Percentiles rank a stretch among this genome's conserved stretches.
Conservation (phyloP, 1,284 basidiomycete species). For the Naganishia albida region DNA sequence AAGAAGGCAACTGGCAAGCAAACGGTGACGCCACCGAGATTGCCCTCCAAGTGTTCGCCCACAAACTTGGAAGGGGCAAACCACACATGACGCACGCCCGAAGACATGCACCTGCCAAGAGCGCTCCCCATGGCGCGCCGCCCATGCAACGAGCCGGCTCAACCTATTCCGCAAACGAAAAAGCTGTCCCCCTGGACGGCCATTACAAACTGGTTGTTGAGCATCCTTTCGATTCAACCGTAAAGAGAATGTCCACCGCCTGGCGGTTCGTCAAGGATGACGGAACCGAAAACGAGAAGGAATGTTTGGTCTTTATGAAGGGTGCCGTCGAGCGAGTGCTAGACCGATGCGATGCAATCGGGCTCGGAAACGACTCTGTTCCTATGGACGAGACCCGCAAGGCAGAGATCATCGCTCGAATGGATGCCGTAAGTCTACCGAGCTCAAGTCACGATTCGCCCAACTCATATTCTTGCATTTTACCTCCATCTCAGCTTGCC, state of each 20-base stretch:
- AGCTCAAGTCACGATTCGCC: neutral
- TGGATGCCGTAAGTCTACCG: conserved; percentile 51
- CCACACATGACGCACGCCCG: conserved; percentile 47
- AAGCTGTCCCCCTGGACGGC: conserved; percentile 37
- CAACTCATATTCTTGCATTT: conserved; percentile 35
- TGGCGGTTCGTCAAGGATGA: conserved; percentile 47
- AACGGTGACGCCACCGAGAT: conserved; percentile 70
- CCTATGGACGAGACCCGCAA: conserved; percentile 50
- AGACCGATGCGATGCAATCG: conserved; percentile 55
- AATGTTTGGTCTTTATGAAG: conserved; percentile 57
- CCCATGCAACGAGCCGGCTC: conserved; percentile 33
- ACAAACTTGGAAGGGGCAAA: conserved; percentile 57
- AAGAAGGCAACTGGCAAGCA: conserved; percentile 63
- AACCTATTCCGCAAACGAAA: conserved; percentile 36
- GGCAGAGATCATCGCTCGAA: conserved; percentile 57
- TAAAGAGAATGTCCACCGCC: conserved; percentile 66
- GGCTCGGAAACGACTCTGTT: conserved; percentile 40
- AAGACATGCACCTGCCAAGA: neutral
- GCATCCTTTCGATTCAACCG: conserved; percentile 64
- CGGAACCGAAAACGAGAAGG: conserved; percentile 23
- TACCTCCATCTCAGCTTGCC: conserved; percentile 54
- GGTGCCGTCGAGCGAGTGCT: conserved; percentile 67
- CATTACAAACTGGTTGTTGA: conserved; percentile 54
- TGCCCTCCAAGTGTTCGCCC: conserved; percentile 66
- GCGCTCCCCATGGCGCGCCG: neutral